phyloP scores from a whole-genome alignment of 257 asterid species.

The Craterostigma plantagineum region DNA sequence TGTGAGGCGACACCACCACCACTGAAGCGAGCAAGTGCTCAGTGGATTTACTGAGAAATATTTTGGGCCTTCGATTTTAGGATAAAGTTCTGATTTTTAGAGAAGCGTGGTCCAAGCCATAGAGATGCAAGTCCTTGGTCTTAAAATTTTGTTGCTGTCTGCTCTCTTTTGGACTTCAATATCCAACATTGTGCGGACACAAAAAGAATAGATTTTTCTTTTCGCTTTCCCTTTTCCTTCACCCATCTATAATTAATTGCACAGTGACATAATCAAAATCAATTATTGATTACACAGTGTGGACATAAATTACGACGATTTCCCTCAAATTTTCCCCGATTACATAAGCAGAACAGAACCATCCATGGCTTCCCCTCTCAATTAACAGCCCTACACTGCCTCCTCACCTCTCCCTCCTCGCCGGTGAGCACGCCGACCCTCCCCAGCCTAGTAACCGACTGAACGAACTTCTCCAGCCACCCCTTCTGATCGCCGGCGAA shows the following conservation, averaged over 20 bases:
- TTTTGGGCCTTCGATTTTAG: slow-evolving; percentile 14
- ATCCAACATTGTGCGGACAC: too few species aligned
- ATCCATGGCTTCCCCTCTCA: not conserved
- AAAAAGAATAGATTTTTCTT: too few species aligned
- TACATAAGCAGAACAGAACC: too few species aligned
- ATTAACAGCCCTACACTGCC: slow-evolving; percentile 37
- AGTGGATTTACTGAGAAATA: slow-evolving; percentile 15
- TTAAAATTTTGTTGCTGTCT: too few species aligned
- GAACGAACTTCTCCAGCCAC: slow-evolving; percentile 26
- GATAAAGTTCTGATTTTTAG: slow-evolving; percentile 16
- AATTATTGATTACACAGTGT: too few species aligned
- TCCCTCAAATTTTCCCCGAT: too few species aligned
- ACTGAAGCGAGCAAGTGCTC: slow-evolving; percentile 23
- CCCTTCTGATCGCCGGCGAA: slow-evolving; percentile 24
- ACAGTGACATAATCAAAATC: too few species aligned
- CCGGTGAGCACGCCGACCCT: slow-evolving; percentile 33
- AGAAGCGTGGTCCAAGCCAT: slow-evolving; percentile 26
- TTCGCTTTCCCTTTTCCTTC: too few species aligned
- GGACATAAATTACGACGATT: too few species aligned
- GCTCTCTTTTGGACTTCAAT: too few species aligned
- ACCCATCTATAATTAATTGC: too few species aligned
- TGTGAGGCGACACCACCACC: slow-evolving; percentile 25
- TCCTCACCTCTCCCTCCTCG: slow-evolving; percentile 40
- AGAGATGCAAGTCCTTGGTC: too few species aligned
- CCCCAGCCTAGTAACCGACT: slow-evolving; percentile 19